These are phyloP conservation scores for Tricladium varicosporioides DNA, from an alignment of 2,329 filamentous ascomycete genomes.

Conservation along the genomic window DNA sequence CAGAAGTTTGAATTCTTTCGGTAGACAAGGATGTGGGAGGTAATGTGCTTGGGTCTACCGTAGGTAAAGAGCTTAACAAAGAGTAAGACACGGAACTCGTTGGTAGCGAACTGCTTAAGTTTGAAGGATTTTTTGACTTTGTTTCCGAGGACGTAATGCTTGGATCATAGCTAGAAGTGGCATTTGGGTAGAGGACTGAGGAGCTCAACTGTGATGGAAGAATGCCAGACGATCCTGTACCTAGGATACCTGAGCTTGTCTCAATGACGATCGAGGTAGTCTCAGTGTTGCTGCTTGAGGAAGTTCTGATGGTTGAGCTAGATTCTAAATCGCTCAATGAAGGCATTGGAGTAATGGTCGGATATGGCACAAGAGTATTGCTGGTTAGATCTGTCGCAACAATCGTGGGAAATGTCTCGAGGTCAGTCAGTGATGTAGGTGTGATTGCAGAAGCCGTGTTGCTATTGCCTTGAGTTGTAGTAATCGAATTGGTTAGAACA, in stretches of 20 bases:
- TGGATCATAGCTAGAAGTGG: not conserved
- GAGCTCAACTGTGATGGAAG: not conserved
- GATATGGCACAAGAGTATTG: not conserved
- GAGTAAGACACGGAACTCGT: not conserved
- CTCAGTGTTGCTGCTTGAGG: not conserved
- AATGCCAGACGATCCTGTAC: not conserved
- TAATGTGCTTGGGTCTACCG: not conserved
- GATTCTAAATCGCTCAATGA: too few relatives aligned
- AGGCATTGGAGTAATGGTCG: too few relatives aligned
- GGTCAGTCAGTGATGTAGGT: not conserved
- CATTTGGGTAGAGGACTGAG: slow-evolving; percentile 5
- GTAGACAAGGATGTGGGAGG: too few relatives aligned
- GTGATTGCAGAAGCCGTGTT: not conserved
- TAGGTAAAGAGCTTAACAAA: not conserved
- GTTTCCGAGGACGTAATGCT: not conserved
- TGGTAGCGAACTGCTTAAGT: not conserved
- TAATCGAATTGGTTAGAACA: slow-evolving; percentile 8
- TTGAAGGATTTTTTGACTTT: not conserved
- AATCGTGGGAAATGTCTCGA: slow-evolving; percentile 7
- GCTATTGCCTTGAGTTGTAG: not conserved
- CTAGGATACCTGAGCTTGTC: not conserved
- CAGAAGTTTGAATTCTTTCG: too few relatives aligned
- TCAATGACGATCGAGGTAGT: not conserved
- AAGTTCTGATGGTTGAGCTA: too few relatives aligned
- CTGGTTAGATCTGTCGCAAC: not conserved